Evolutionary conservation across 2,329 filamentous ascomycete genomes (phyloP), one percentile per base, ranked within the genome.

Genomic region (Talaromyces pinophilus): DNA sequence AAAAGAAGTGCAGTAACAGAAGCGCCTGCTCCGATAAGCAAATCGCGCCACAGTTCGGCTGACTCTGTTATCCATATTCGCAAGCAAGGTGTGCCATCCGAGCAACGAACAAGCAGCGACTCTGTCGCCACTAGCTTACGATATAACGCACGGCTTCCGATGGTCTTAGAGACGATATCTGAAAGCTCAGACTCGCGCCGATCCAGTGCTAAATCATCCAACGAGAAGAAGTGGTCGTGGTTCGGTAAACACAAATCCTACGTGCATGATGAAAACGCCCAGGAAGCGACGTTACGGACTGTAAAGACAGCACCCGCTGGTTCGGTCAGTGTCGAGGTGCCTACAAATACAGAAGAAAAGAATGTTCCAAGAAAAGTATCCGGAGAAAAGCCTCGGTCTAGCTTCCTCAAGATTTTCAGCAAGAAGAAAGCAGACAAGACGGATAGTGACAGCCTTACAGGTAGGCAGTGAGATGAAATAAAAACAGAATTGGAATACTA

Each of bases 371-470:
- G 61, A 60, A 67, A 19, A 42, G 68, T 61, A n/a, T 70, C 71
- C 63, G 11, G 72, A 68, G 46, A 73, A 73, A 62, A 69, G 66
- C 4, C 83, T 13, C 60, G 67, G 40, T 25, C 57, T 54, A 82
- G 83, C 6, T 81, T 87, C 67, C 78, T 85, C 52, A 84, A 82
- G 67, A 81, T 85, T 62, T 82, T 88, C 62, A 80, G 84, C 52
- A 84, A 82, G 71, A 84, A 83, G 69, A 76, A 78, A 61, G 75
- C 80, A 42, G 80, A 77, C 54, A 81, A 79, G 66, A 67, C 67
- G 57, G 64, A 65, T 2, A 67, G 69, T 68, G 68, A 78, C 22
- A 68, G 76, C 65, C 72, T 74, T 44, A 69, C 77, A 65, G 76
- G 82, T 84, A 72, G 75, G 79, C 48, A 35, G 5, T 25, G n/a